Evolutionary conservation across 1,284 basidiomycete species (phyloP), one percentile per base, ranked within the genome.

Genomic region (Kwoniella shivajii): DNA sequence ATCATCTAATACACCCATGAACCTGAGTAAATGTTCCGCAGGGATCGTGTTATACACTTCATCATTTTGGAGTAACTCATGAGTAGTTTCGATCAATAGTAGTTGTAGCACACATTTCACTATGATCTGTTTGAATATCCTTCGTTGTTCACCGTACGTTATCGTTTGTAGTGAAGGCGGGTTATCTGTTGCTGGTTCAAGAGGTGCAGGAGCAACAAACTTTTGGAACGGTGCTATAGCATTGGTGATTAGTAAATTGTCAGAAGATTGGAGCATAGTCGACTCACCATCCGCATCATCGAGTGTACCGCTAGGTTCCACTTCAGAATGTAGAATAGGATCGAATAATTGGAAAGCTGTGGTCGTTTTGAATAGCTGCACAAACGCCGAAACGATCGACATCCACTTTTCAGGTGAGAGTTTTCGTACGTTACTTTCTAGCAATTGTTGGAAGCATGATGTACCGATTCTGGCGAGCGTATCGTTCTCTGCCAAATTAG

Each of bases 71-170:
- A 99, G 83, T 14, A 99, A 83, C 69, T 99, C 96, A 73, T 95
- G 92, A 6, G 93, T 95, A 18, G 92, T 99, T 80, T 99, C 96
- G 69, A 99, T 99, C 42, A 99, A 84, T 51, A 99, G 82, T 18
- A 99, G 81, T 73, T 99, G 96, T 31, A 99, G 84, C 27, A 99
- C 96, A 76, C 96, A 99, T 88, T 99, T 99, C 69, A 99, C 93
- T 65, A 99, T 99, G 77, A 99, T 98, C 78, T 99, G 95, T 75
- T 94, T 92, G 85, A 99, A 99, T 51, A 92, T 87, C 34, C 90
- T 85, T 22, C 92, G 87, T 56, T 96, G 86, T 66, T 92, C 90
- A 18, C 54, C 61, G 50, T 73, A 73, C 7, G 76, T 73, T 38
- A 79, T 63, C 9, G 60, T 47, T 0, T 63, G 49, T 0, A 63